Evolutionary conservation across 1,284 basidiomycete genomes (phyloP), one percentile per base, ranked within the genome.

Genomic region (Cerrena zonata): DNA sequence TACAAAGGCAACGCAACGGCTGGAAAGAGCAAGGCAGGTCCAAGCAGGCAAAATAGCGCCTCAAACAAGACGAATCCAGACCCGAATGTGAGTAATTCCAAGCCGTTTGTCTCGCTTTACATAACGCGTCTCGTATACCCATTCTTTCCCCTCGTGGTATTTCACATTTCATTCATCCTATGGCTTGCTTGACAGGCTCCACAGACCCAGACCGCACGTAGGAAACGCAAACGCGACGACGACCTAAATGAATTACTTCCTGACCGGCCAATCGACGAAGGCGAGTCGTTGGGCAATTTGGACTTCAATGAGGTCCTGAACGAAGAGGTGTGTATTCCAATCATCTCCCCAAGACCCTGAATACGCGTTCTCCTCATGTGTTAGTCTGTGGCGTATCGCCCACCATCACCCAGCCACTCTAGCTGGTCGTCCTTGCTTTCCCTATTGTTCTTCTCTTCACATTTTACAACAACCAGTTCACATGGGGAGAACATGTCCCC

Each of bases 301-400:
- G 80, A 86, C 27, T 92, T 91, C 57, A 74, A 79, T 38, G 89
- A 91, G 59, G 66, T 85, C 15, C 60, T 83, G 47, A 82, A 89
- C 56, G 86, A 88, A 61, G 72, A 81, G 67, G 85, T 86, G 57
- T 34, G 71, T 60, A 5, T 27, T 22, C 37, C 37, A n/a, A 15
- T 30, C 19, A 27, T 18, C 13, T 34, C 30, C n/a, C n/a, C n/a
- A n/a, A n/a, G n/a, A n/a, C n/a, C n/a, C n/a, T n/a, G n/a, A n/a
- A n/a, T n/a, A n/a, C n/a, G n/a, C n/a, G n/a, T n/a, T n/a, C n/a
- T n/a, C n/a, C n/a, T n/a, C n/a, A n/a, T n/a, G n/a, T n/a, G n/a
- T n/a, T n/a, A n/a, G n/a, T 34, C 30, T 34, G 30, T 34, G 30
- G 30, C 30, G 30, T 34, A 34, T 34, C 30, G 15, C 7, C 30